Base-by-base conservation (phyloP, 208 protist genomes). In the Crithidia thermophila region DNA sequence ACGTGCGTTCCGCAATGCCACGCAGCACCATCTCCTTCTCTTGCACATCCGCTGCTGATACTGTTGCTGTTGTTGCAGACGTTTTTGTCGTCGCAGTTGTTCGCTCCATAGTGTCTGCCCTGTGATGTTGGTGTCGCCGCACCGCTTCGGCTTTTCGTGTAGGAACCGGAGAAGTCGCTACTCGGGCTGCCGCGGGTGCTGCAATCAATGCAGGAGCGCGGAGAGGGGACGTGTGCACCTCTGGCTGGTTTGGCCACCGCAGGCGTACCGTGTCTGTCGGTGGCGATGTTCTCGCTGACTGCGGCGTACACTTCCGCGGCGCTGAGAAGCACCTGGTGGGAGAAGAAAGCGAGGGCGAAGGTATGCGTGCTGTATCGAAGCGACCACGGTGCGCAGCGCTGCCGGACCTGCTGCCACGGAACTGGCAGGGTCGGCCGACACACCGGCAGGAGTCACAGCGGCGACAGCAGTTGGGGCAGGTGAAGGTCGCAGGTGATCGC, bases 1-100 rank as follows among this genome's bases (percentile, higher is more conserved):
- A 84, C 23, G 56, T 45, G 13, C 58, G 63, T 16, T 40, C 39
- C 36, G 70, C 79, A 16, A 61, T 40, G n/a, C 57, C 28, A 3
- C 81, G 81, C n/a, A 82, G 71, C 27, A 30, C 43, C 31, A 14
- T 61, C 34, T 69, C 67, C 14, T 30, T 39, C 51, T 65, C 33
- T 9, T 31, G 55, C 45, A 23, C 57, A 36, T n/a, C n/a, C n/a
- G n/a, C n/a, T n/a, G n/a, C n/a, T n/a, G n/a, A n/a, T n/a, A n/a
- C n/a, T n/a, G n/a, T n/a, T n/a, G n/a, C n/a, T n/a, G n/a, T n/a
- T n/a, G n/a, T n/a, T n/a, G n/a, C n/a, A n/a, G n/a, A n/a, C n/a
- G n/a, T n/a, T n/a, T n/a, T n/a, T n/a, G n/a, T n/a, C n/a, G n/a
- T n/a, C n/a, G n/a, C n/a, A n/a, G n/a, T n/a, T n/a, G n/a, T n/a